Evolutionary conservation across 2,329 filamentous ascomycete species (phyloP).

Genomic region (Chrysoporthe puriensis): DNA sequence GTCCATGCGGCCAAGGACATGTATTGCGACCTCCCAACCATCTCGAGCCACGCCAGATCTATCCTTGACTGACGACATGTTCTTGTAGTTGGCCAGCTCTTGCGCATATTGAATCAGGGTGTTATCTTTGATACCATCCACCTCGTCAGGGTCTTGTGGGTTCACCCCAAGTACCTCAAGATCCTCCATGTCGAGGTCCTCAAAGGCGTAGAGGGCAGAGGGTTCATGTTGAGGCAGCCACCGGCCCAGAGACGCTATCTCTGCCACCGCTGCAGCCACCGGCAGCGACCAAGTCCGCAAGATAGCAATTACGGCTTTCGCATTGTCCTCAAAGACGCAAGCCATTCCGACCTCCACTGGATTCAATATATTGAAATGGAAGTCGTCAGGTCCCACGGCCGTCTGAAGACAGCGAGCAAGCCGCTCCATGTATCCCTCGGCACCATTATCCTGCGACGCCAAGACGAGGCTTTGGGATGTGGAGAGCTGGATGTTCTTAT

Average conservation of each 20-base stretch:
- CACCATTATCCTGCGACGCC: slow-evolving; percentile 50
- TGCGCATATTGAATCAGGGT: slow-evolving; percentile 78
- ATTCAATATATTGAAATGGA: slow-evolving; percentile 76
- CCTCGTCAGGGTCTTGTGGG: slow-evolving; percentile 59
- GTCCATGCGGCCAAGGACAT: slow-evolving; percentile 81
- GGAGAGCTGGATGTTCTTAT: slow-evolving; percentile 45
- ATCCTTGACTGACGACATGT: slow-evolving; percentile 44
- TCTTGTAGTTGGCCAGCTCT: slow-evolving; percentile 61
- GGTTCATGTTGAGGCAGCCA: slow-evolving; percentile 72
- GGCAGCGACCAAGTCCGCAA: slow-evolving; percentile 81
- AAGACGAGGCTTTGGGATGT: slow-evolving; percentile 43
- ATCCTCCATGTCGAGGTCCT: slow-evolving; percentile 79
- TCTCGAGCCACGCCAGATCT: slow-evolving; percentile 52
- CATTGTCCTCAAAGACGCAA: slow-evolving; percentile 80
- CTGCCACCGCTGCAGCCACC: slow-evolving; percentile 76
- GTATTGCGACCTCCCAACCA: slow-evolving; percentile 89
- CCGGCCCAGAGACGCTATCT: slow-evolving; percentile 79
- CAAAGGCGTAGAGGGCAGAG: slow-evolving; percentile 58
- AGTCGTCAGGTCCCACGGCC: slow-evolving; percentile 65
- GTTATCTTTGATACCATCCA: slow-evolving; percentile 75
- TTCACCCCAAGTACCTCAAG: slow-evolving; percentile 78
- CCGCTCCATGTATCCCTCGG: slow-evolving; percentile 73
- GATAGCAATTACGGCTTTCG: slow-evolving; percentile 74
- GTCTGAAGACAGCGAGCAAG: slow-evolving; percentile 73
- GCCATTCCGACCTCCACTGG: slow-evolving; percentile 80